Conservation (phyloP, 345 rosid species). For the Gossypium longicalyx region DNA sequence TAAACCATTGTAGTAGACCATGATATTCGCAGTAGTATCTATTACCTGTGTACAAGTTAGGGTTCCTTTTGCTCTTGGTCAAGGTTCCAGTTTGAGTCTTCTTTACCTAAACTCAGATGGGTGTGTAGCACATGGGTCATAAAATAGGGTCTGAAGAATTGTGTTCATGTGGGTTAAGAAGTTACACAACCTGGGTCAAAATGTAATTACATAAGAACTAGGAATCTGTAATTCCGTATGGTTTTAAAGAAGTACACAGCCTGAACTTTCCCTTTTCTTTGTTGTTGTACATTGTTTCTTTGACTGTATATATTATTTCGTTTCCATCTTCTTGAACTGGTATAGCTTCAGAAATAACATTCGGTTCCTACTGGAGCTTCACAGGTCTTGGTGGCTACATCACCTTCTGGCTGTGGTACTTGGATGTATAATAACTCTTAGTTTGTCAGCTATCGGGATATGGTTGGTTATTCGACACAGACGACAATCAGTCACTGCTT, state of each 20-base stretch:
- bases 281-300: not conserved
- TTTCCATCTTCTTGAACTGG: not conserved
- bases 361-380: conserved; percentile 10
- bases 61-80: not conserved
- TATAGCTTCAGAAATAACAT: not conserved
- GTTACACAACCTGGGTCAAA: not conserved
- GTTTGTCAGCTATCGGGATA: conserved; percentile 41
- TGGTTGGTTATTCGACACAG: conserved; percentile 52
- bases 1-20: not conserved
- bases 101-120: not conserved
- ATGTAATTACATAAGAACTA: not conserved
- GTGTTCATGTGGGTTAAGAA: not conserved
- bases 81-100: not conserved
- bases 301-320: not conserved
- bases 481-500: conserved; percentile 26
- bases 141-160: not conserved
- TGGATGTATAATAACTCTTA: conserved; percentile 32
- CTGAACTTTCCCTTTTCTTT: not conserved
- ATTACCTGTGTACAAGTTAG: not conserved
- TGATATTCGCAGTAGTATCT: no score
- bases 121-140: not conserved
- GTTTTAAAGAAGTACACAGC: not conserved
- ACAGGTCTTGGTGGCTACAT: conserved; percentile 71
- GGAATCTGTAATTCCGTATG: not conserved
- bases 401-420: conserved; percentile 36